Base-by-base conservation (phyloP, 176 grass and related monocot species). In the Musa itinerans region DNA sequence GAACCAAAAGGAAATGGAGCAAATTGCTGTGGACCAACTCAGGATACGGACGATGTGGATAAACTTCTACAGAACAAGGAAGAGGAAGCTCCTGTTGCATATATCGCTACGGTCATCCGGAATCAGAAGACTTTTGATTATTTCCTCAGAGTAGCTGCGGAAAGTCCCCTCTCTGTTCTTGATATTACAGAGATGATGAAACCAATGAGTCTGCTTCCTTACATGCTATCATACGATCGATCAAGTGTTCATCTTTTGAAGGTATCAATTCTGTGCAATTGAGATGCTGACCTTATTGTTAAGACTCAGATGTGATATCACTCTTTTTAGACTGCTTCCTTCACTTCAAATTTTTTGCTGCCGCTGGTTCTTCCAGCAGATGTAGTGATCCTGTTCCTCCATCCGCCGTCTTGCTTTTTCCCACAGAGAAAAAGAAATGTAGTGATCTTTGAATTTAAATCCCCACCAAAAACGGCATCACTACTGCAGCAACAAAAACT, bases 71-170 rank as follows among this genome's bases (percentile, higher is more conserved):
- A 0, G 19, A 61, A 78, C 10, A 50, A 10, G 11, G 52, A 43
- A 64, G 62, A 20, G 8, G 82, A 78, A 82, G 75, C 14, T 72
- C 86, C 84, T 25, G 55, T 84, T 0, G 88, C 90, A 57, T 93
- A 97, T 56, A 93, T 97, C 2, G 93, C 93, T 54, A 94, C 88
- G 0, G 81, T 99, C 55, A 68, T 99, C 83, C 84, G 95, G 76
- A 94, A 99, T 61, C 14, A 49, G 15, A 78, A 89, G 23, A 98
- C 95, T 80, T 99, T 91, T 55, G 72, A 86, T 76, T 91, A 89
- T 65, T 98, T 98, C 66, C 53, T 77, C 50, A 82, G 74, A 72
- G 68, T 85, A 54, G 88, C 84, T 50, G 59, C 76, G n/a, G 79
- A 99, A 16, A 75, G 64, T 25, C 78, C 69, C 9, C 69, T 99